These are phyloP conservation scores for Podospora pseudopauciseta DNA, from an alignment of 495 filamentous ascomycete genomes.

Conservation along the genomic window DNA sequence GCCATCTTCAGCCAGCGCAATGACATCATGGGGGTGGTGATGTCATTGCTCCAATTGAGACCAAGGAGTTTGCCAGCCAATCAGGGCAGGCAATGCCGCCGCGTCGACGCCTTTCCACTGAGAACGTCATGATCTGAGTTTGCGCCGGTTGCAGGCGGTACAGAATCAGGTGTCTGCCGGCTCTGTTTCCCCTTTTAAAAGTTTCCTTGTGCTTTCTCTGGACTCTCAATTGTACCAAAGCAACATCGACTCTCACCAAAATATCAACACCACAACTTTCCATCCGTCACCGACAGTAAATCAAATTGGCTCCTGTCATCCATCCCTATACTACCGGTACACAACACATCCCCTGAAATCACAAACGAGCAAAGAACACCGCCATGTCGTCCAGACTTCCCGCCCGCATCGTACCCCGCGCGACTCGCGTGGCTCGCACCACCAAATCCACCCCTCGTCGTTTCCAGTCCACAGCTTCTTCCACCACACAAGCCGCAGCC, in stretches of 20 bases:
- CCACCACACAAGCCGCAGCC: not conserved
- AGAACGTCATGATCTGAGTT: conserved; percentile 2
- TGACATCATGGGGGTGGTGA: not conserved
- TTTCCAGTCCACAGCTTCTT: conserved; percentile 40
- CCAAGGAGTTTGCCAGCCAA: not conserved
- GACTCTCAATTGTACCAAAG: not conserved
- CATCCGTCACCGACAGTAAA: no score
- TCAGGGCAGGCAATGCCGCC: not conserved
- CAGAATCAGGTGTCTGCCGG: not conserved
- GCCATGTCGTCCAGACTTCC: conserved; percentile 4
- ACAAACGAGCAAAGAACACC: not conserved
- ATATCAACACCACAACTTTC: not conserved
- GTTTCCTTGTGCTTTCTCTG: not conserved
- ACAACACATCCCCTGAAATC: not conserved
- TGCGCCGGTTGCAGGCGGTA: conserved; percentile 3
- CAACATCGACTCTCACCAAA: not conserved
- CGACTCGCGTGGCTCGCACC: conserved; percentile 7
- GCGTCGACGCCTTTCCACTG: not conserved
- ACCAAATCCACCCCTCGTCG: conserved; percentile 23
- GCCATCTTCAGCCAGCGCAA: not conserved
- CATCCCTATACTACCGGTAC: not conserved
- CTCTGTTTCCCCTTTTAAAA: not conserved
- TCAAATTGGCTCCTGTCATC: no score
- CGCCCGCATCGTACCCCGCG: conserved; percentile 12
- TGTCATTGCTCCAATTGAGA: not conserved